Base-by-base conservation (phyloP, 768 basidiomycete genomes). In the Tylopilus felleus region DNA sequence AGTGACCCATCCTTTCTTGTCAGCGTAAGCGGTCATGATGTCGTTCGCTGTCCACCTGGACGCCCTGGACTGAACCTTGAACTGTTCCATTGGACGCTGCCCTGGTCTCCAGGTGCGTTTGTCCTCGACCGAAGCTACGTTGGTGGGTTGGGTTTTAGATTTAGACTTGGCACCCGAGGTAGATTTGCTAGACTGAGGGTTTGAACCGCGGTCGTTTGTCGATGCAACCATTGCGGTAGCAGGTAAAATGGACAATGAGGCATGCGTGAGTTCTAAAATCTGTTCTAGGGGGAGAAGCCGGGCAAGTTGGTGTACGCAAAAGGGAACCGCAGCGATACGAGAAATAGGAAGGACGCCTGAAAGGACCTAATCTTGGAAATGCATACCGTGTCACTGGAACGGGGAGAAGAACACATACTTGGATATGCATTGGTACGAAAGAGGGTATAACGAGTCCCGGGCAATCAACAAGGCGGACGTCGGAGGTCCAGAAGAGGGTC, bases 391-490 rank as follows among this genome's bases (percentile, higher is more conserved):
- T 44, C 14, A 40, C 27, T 41, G 31, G 25, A 41, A 45, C 8
- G 2, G 25, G 44, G 14, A 17, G 5, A 21, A 13, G 12, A 4
- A 33, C 23, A 60, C 68, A 19, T 59, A 85, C 88, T 74, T 95
- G 92, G 65, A 85, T 80, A 68, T 93, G 90, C 83, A 92, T 84
- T 9, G 85, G 89, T 5, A 87, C 80, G 61, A 79, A 78, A 56
- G 84, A 88, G 9, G 96, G 96, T 77, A 96, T 85, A 3, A 98
- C 92, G 16, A 98, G 80, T 10, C 96, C 96, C 0, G 96, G 96
- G 63, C 96, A 98, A 70, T 98, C 96, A 35, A 93, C 92, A 9
- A 98, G 79, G 43, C 93, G 88, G 56, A 98, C 80, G 56, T 92
- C 84, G 2, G 79, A 71, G 23, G 90, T 93, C 86, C 87, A 91